phyloP scores from a whole-genome alignment of 305 asterid genomes.

The Rubia peregrina region DNA sequence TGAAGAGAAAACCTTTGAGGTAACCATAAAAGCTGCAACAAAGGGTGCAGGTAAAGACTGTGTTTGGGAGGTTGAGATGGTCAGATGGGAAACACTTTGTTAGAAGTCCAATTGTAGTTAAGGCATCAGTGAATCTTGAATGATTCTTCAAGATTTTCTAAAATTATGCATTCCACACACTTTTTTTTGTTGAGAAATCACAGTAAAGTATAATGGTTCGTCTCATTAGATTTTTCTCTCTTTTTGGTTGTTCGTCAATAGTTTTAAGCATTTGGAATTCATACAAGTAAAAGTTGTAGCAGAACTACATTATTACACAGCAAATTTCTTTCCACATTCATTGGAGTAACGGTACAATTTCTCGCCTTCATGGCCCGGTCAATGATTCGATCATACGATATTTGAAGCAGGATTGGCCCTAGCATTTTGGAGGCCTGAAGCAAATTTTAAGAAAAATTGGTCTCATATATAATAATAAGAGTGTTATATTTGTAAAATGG shows the following conservation, averaged over 20 bases:
- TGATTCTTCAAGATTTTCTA: neutral
- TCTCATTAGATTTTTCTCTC: neutral
- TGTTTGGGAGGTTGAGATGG: constrained; percentile 41
- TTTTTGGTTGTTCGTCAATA: neutral
- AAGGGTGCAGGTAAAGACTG: constrained; percentile 32
- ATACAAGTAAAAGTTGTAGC: neutral
- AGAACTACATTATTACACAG: neutral
- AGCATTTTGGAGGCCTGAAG: no score
- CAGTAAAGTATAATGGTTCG: neutral
- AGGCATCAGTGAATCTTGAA: constrained; percentile 5
- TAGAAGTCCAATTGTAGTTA: constrained; percentile 34
- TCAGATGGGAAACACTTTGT: constrained; percentile 34
- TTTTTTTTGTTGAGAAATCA: neutral
- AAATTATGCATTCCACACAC: neutral
- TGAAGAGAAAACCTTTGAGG: constrained; percentile 54
- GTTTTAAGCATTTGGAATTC: neutral
- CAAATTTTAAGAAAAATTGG: no score
- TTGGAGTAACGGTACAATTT: no score
- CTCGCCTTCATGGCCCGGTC: no score
- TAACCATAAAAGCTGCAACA: constrained; percentile 34
- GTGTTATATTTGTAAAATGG: no score
- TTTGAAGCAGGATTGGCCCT: no score
- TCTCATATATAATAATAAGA: no score
- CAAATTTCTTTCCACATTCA: neutral
- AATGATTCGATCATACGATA: no score